These are phyloP conservation scores for Aureobasidium melanogenum DNA, from an alignment of 2,329 filamentous ascomycete species.

Conservation along the genomic window DNA sequence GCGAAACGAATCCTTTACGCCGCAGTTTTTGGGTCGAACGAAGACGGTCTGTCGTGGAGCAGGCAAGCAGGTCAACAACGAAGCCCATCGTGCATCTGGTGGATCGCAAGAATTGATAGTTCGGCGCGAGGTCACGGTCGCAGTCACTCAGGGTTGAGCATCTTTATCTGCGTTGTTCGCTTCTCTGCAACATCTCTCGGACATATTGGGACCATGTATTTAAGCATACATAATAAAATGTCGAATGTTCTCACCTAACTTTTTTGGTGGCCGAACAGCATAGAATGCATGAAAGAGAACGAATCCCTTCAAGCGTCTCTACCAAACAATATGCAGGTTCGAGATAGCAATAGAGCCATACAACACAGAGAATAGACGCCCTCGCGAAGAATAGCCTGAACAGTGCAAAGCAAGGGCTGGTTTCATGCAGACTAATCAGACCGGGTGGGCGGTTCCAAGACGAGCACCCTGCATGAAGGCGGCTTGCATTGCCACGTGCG, in stretches of 20 bases:
- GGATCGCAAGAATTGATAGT: constrained; percentile 8
- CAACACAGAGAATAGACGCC: background rate
- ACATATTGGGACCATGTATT: background rate
- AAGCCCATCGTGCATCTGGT: background rate
- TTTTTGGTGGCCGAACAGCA: background rate
- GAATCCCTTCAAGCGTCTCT: background rate
- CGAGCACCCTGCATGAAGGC: background rate
- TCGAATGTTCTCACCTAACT: background rate
- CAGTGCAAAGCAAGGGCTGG: background rate
- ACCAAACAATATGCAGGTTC: too few relatives aligned
- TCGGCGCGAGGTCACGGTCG: constrained; percentile 1
- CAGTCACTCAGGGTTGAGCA: background rate
- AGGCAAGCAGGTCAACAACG: background rate
- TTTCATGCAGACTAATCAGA: background rate
- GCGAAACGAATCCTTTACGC: constrained; percentile 1
- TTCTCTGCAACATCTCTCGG: background rate
- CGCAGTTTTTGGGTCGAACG: constrained; percentile 3
- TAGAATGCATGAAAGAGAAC: background rate
- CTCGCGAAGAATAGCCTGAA: background rate
- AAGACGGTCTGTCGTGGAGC: constrained; percentile 2
- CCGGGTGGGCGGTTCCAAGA: background rate
- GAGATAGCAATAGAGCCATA: background rate
- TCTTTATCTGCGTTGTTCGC: background rate
- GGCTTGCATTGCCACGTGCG: constrained; percentile 6
- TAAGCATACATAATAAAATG: constrained; percentile 3